A percentile compares a stretch with the other conserved stretches of the same genome.
Evolutionary conservation across 208 protist species (phyloP).

Genomic region (Acanthamoeba quina): DNA sequence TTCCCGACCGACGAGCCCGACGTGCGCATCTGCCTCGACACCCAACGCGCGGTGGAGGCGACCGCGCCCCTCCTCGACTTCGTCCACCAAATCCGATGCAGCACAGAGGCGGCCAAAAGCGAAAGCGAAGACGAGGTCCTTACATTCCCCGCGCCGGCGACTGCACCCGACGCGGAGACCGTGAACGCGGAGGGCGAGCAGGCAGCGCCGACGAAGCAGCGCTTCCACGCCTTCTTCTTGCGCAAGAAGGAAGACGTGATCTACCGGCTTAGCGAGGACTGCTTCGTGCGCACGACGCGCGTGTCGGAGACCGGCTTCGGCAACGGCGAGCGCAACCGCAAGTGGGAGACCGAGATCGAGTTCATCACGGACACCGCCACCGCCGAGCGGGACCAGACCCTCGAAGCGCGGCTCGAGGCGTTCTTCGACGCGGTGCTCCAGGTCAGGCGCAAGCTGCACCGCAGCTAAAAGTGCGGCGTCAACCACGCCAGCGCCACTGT

Average conservation of each 20-base stretch:
- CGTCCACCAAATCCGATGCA: neutral
- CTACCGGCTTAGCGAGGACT: neutral
- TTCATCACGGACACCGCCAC: neutral
- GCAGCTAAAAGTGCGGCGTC: no score
- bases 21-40: conserved; percentile 19
- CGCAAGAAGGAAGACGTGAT: conserved; percentile 15
- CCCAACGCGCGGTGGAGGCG: neutral
- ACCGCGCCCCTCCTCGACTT: neutral
- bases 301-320: neutral
- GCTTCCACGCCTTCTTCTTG: conserved; percentile 18
- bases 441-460: neutral
- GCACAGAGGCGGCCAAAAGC: neutral
- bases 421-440: neutral
- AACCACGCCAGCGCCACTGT: no score
- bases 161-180: neutral
- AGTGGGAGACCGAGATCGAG: conserved; percentile 36
- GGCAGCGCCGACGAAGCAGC: neutral
- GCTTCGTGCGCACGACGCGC: neutral
- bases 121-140: neutral
- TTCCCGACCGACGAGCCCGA: conserved; percentile 6
- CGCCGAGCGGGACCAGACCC: neutral
- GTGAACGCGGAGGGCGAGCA: neutral
- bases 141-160: neutral
- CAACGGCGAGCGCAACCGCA: neutral
- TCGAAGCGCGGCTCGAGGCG: neutral